Percentiles rank a stretch among this genome's conserved stretches.
Conservation (phyloP, 2,329 filamentous ascomycete genomes). For the Colletotrichum cuscutae region DNA sequence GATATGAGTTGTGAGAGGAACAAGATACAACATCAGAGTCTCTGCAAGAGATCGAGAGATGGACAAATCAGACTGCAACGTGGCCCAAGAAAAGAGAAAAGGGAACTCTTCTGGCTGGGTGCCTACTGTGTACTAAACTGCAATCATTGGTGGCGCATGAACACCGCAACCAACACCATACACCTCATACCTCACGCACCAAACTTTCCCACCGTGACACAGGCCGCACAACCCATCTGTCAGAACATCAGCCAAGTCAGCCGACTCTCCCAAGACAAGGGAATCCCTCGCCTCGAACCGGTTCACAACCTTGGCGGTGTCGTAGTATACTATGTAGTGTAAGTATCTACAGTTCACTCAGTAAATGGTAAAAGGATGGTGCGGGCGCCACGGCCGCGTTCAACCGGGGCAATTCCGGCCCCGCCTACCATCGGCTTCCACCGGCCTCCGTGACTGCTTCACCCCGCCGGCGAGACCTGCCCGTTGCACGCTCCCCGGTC, state of each 20-base stretch:
- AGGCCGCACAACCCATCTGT: slow-evolving; percentile 8
- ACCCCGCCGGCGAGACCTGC: slow-evolving; percentile 23
- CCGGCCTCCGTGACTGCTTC: slow-evolving; percentile 12
- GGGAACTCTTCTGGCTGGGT: background rate
- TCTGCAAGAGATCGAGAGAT: background rate
- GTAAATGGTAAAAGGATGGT: no score
- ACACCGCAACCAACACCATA: slow-evolving; percentile 1
- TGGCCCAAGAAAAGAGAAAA: background rate
- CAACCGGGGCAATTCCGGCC: slow-evolving; percentile 20
- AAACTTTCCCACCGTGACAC: background rate
- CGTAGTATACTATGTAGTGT: no score
- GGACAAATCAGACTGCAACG: background rate
- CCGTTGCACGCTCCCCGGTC: slow-evolving; percentile 6
- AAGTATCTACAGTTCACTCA: no score
- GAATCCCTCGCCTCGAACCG: slow-evolving; percentile 11
- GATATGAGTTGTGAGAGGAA: background rate
- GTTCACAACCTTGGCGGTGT: slow-evolving; percentile 7
- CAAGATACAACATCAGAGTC: background rate
- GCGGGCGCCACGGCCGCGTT: slow-evolving; percentile 16
- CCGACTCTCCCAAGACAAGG: slow-evolving; percentile 19
- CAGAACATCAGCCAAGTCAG: slow-evolving; percentile 30
- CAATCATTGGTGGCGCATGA: slow-evolving; percentile 15
- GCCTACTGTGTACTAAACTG: no score
- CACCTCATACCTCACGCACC: background rate
- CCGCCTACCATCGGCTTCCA: slow-evolving; percentile 34